Conservation (phyloP, 106 monocot genomes). For the Narthecium ossifragum region DNA sequence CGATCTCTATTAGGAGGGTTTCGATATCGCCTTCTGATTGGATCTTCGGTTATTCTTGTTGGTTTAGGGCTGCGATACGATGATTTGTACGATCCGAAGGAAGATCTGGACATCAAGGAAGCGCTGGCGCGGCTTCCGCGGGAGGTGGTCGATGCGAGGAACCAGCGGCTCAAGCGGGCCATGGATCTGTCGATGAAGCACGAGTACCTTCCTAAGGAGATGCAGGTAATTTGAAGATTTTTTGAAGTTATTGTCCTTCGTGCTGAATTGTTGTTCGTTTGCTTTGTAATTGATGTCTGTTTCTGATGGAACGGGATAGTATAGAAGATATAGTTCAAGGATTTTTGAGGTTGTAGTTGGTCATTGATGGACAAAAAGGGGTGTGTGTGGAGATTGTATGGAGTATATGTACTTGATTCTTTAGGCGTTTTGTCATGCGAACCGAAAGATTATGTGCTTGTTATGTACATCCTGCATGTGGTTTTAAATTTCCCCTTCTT, state of each 20-base stretch:
- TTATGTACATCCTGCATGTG: too few relatives aligned
- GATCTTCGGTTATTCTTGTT: neutral
- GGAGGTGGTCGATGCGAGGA: constrained; percentile 90
- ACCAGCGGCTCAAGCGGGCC: constrained; percentile 93
- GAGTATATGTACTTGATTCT: too few relatives aligned
- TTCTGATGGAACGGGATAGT: neutral
- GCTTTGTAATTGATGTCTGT: neutral
- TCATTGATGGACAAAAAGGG: too few relatives aligned
- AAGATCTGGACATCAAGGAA: constrained; percentile 96
- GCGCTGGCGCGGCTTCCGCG: constrained; percentile 79
- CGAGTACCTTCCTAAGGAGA: constrained; percentile 65
- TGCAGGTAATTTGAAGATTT: constrained; percentile 39
- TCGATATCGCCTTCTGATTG: neutral
- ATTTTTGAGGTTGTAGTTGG: too few relatives aligned
- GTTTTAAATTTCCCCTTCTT: too few relatives aligned
- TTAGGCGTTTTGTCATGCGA: too few relatives aligned
- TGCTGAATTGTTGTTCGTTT: neutral
- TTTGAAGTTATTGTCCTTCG: neutral
- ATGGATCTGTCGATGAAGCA: constrained; percentile 99
- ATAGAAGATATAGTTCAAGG: too few relatives aligned
- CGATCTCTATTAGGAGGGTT: constrained; percentile 2
- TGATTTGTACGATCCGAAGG: constrained; percentile 77
- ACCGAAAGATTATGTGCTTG: too few relatives aligned
- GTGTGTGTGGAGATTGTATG: too few relatives aligned
- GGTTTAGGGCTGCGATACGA: constrained; percentile 72